Conservation (phyloP, 2,329 filamentous ascomycete species). For the Nemania sp. region DNA sequence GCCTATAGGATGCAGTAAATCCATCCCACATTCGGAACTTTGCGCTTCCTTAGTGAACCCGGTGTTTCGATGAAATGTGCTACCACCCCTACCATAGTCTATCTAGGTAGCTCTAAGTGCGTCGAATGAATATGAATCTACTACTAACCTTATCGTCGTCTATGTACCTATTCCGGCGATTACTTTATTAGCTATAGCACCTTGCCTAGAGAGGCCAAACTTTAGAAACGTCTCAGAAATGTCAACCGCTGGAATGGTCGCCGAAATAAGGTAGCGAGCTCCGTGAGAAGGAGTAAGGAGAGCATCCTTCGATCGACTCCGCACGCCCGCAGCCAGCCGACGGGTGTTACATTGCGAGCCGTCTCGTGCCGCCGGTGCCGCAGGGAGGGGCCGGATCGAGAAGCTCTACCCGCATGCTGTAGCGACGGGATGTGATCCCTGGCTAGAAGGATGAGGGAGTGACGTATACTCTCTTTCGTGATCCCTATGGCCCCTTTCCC, state of each 20-base stretch:
- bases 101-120: background rate
- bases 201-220: background rate
- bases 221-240: background rate
- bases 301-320: background rate
- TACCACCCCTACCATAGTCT: background rate
- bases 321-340: slow-evolving; percentile 4
- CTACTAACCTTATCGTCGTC: background rate
- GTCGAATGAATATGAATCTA: background rate
- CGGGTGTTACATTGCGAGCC: slow-evolving; percentile 24
- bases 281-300: background rate
- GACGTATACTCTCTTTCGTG: background rate
- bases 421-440: slow-evolving; percentile 17
- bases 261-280: background rate
- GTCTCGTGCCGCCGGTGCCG: slow-evolving; percentile 11
- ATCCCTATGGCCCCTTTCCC: background rate
- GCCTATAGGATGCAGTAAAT: background rate
- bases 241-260: background rate
- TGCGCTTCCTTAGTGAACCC: slow-evolving; percentile 6
- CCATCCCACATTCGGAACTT: slow-evolving; percentile 5
- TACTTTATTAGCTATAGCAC: background rate
- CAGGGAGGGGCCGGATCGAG: slow-evolving; percentile 9
- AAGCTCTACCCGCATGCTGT: slow-evolving; percentile 21
- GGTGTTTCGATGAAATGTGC: background rate
- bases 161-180: background rate
- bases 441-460: background rate